These are phyloP conservation scores for Populus alba DNA, from an alignment of 345 rosid genomes.

Conservation along the genomic window DNA sequence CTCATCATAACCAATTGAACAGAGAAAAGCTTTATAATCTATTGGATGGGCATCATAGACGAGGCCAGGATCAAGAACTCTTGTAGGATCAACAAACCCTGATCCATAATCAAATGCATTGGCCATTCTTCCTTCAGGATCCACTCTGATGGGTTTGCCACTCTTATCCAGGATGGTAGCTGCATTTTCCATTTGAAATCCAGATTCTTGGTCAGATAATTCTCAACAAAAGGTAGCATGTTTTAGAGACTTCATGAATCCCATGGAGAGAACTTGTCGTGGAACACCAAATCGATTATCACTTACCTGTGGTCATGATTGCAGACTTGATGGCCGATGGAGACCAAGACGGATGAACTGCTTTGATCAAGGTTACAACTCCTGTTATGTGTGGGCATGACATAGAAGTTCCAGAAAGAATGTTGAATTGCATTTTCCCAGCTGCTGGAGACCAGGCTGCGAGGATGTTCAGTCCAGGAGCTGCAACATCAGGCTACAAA, in stretches of 20 bases:
- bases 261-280: neutral
- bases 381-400: slow-evolving; percentile 71
- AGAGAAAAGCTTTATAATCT: slow-evolving; percentile 49
- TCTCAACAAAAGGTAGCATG: neutral
- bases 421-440: slow-evolving; percentile 40
- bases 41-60: slow-evolving; percentile 37
- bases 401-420: slow-evolving; percentile 72
- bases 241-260: neutral
- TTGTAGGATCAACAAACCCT: slow-evolving; percentile 46
- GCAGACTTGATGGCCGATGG: slow-evolving; percentile 66
- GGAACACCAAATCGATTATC: neutral
- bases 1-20: slow-evolving; percentile 47
- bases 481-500: slow-evolving; percentile 53
- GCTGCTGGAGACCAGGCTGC: slow-evolving; percentile 62
- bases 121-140: slow-evolving; percentile 50
- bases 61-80: slow-evolving; percentile 49
- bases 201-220: slow-evolving; percentile 11
- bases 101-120: slow-evolving; percentile 54
- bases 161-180: slow-evolving; percentile 40
- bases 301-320: slow-evolving; percentile 68
- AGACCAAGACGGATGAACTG: slow-evolving; percentile 54
- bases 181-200: slow-evolving; percentile 30
- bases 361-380: slow-evolving; percentile 54
- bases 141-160: slow-evolving; percentile 37
- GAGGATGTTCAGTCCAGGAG: slow-evolving; percentile 57